These are phyloP conservation scores for Euphrasia arctica DNA, from an alignment of 305 asterid species.

Conservation along the genomic window DNA sequence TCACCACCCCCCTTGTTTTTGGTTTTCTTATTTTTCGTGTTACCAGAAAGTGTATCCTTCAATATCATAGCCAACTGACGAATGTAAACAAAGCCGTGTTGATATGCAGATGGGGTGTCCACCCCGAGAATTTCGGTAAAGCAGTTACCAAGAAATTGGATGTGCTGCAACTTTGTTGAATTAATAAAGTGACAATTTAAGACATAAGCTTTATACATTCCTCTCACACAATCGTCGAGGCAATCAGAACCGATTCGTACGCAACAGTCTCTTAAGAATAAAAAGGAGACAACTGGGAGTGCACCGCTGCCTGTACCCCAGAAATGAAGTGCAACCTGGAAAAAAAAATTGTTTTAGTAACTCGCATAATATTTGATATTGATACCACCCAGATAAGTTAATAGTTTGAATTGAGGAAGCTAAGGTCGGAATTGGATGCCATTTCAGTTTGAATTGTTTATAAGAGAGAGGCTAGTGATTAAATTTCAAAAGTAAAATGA, in stretches of 20 bases:
- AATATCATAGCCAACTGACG: slow-evolving; percentile 84
- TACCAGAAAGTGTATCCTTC: slow-evolving; percentile 57
- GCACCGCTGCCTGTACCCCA: slow-evolving; percentile 97
- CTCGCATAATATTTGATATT: slow-evolving; percentile 4
- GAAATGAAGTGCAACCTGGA: slow-evolving; percentile 88
- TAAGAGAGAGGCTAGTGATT: neutral
- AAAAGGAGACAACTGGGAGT: slow-evolving; percentile 81
- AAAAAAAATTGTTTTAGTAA: slow-evolving; percentile 9
- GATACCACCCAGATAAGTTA: slow-evolving; percentile 13
- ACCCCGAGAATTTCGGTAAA: slow-evolving; percentile 64
- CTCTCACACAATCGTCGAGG: slow-evolving; percentile 79
- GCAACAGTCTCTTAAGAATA: slow-evolving; percentile 80
- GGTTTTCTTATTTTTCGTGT: slow-evolving; percentile 37
- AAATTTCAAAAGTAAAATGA: neutral
- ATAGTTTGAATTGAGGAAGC: slow-evolving; percentile 8
- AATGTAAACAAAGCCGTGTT: slow-evolving; percentile 80
- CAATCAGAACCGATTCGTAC: slow-evolving; percentile 74
- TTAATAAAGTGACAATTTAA: slow-evolving; percentile 78
- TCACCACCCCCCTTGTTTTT: slow-evolving; percentile 59
- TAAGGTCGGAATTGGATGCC: neutral
- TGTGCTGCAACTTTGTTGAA: slow-evolving; percentile 76
- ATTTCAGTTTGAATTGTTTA: neutral
- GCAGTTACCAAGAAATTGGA: slow-evolving; percentile 89
- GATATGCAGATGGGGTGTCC: slow-evolving; percentile 80
- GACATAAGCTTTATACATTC: slow-evolving; percentile 89